These are phyloP conservation scores for Neurospora pannonica DNA, from an alignment of 495 filamentous ascomycete species.

Conservation along the genomic window DNA sequence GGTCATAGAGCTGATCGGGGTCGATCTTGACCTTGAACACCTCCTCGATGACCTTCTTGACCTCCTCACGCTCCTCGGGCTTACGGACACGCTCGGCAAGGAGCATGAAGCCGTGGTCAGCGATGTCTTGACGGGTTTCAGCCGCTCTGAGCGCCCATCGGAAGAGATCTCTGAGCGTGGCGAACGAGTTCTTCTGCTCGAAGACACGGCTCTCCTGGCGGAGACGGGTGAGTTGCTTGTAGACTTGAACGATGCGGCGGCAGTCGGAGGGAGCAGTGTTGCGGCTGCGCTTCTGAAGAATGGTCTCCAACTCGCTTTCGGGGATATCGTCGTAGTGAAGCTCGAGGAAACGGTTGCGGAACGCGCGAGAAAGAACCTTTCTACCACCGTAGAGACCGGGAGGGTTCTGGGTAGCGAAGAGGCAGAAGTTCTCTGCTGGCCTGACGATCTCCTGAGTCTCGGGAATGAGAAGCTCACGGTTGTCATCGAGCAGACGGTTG, in stretches of 20 bases:
- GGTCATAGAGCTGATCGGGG: slow-evolving; percentile 59
- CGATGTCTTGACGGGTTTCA: slow-evolving; percentile 79
- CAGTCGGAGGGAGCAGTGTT: slow-evolving; percentile 87
- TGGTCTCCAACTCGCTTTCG: slow-evolving; percentile 86
- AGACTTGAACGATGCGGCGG: slow-evolving; percentile 81
- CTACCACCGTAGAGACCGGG: slow-evolving; percentile 91
- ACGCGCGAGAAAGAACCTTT: slow-evolving; percentile 86
- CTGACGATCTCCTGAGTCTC: slow-evolving; percentile 91
- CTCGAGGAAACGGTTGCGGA: slow-evolving; percentile 94
- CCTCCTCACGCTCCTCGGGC: slow-evolving; percentile 68
- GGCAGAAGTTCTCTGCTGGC: slow-evolving; percentile 90
- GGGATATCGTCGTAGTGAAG: slow-evolving; percentile 98
- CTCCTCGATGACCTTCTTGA: slow-evolving; percentile 84
- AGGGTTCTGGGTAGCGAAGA: slow-evolving; percentile 98
- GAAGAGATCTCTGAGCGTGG: slow-evolving; percentile 92
- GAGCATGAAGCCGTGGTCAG: slow-evolving; percentile 90
- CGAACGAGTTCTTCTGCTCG: slow-evolving; percentile 96
- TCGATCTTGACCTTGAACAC: slow-evolving; percentile 83
- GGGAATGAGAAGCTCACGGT: slow-evolving; percentile 92
- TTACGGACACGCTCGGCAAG: slow-evolving; percentile 92
- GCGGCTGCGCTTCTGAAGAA: slow-evolving; percentile 76
- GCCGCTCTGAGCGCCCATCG: slow-evolving; percentile 87
- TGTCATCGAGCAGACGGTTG: slow-evolving; percentile 92
- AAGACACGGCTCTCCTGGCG: slow-evolving; percentile 86
- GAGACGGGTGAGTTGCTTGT: slow-evolving; percentile 77